These are phyloP conservation scores for Angomonas ambiguus DNA, from an alignment of 208 protist genomes.

Conservation along the genomic window DNA sequence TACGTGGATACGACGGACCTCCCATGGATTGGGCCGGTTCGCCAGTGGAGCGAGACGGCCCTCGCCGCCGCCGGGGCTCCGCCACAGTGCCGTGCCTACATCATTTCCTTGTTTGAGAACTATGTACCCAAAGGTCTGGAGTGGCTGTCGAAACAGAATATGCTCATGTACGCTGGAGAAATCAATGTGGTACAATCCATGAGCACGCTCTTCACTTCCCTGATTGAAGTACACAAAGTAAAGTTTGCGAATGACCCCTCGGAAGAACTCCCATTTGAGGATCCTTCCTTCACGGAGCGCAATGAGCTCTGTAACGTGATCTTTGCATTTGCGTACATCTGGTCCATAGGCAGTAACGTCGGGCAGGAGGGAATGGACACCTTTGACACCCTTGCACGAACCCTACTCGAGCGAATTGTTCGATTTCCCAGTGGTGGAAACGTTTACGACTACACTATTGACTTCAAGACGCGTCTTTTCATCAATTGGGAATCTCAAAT, in stretches of 20 bases:
- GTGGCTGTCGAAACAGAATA: slow-evolving; percentile 80
- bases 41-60: slow-evolving; percentile 86
- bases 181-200: slow-evolving; percentile 92
- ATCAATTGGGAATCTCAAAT: slow-evolving; percentile 82
- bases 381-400: slow-evolving; percentile 89
- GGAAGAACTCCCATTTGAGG: slow-evolving; percentile 48
- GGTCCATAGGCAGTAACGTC: slow-evolving; percentile 95
- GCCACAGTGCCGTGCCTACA: slow-evolving; percentile 68
- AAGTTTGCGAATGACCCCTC: slow-evolving; percentile 65
- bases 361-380: slow-evolving; percentile 75
- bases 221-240: slow-evolving; percentile 74
- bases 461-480: slow-evolving; percentile 77
- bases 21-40: slow-evolving; percentile 90
- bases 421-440: slow-evolving; percentile 84
- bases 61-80: slow-evolving; percentile 47
- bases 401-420: slow-evolving; percentile 78
- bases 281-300: slow-evolving; percentile 71
- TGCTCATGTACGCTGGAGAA: slow-evolving; percentile 86
- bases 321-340: slow-evolving; percentile 95
- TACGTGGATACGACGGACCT: slow-evolving; percentile 93
- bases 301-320: slow-evolving; percentile 88
- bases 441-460: slow-evolving; percentile 94
- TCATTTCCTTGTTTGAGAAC: slow-evolving; percentile 87
- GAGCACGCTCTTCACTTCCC: slow-evolving; percentile 89
- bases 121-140: slow-evolving; percentile 84